A percentile compares a stretch with the other conserved stretches of the same genome.
These are phyloP conservation scores for Brassica napus DNA, from an alignment of 345 rosid genomes.

Conservation along the genomic window DNA sequence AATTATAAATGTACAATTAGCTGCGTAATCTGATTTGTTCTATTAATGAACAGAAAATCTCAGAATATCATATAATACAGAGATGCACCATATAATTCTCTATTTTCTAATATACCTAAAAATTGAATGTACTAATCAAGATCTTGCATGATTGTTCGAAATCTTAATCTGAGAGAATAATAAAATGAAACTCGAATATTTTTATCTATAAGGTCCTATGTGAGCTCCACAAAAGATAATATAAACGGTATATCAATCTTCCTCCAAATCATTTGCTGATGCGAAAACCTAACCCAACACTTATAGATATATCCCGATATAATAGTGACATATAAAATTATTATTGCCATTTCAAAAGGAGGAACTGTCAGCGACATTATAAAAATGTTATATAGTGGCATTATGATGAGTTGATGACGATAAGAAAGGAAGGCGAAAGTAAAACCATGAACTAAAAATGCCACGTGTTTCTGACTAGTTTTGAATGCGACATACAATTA, in stretches of 20 bases:
- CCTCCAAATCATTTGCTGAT: slow-evolving; percentile 29
- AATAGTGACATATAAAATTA: not conserved
- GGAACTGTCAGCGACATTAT: slow-evolving; percentile 28
- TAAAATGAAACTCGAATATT: not conserved
- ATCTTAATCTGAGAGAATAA: not conserved
- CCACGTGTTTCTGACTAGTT: slow-evolving; percentile 39
- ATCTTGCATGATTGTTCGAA: not conserved
- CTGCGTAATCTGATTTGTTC: slow-evolving; percentile 3
- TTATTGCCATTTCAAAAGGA: not conserved
- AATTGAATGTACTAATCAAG: not conserved
- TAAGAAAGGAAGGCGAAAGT: slow-evolving; percentile 26
- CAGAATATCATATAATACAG: not conserved
- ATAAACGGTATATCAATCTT: not conserved
- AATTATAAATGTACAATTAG: not conserved
- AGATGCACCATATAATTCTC: not conserved
- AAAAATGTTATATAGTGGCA: not conserved
- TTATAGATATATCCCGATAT: not conserved
- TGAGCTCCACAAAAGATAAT: slow-evolving; percentile 29
- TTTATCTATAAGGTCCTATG: too few species aligned
- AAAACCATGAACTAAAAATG: slow-evolving; percentile 26
- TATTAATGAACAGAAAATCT: not conserved
- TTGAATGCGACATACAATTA: slow-evolving; percentile 28
- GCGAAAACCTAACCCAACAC: slow-evolving; percentile 39
- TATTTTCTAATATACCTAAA: not conserved
- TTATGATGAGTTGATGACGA: not conserved